These are phyloP conservation scores for Psophocarpus tetragonolobus DNA, from an alignment of 306 rosid genomes.

Conservation along the genomic window DNA sequence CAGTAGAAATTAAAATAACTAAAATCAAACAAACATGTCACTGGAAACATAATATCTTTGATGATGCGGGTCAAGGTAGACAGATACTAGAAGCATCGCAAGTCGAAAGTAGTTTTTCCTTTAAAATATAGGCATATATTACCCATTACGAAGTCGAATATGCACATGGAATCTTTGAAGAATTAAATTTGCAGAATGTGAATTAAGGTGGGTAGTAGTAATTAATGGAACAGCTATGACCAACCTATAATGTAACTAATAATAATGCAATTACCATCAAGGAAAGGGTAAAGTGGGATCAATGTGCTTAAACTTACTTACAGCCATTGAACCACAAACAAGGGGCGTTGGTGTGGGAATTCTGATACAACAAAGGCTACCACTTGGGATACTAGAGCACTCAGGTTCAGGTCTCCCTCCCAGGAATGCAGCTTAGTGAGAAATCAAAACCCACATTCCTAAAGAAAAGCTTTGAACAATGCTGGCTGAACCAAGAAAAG, in stretches of 20 bases:
- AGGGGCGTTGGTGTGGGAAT: conserved; percentile 73
- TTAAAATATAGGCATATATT: conserved; percentile 19
- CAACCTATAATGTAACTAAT: conserved; percentile 38
- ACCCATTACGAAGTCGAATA: background rate
- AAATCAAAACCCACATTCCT: no score
- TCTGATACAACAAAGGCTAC: conserved; percentile 73
- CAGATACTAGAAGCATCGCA: conserved; percentile 21
- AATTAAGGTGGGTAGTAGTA: conserved; percentile 45
- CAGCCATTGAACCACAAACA: conserved; percentile 58
- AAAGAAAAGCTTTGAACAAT: conserved; percentile 54
- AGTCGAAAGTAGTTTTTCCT: conserved; percentile 14
- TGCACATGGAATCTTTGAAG: conserved; percentile 34
- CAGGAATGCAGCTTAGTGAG: conserved; percentile 84
- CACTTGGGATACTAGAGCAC: conserved; percentile 79
- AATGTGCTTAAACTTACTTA: conserved; percentile 22
- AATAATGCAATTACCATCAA: conserved; percentile 34
- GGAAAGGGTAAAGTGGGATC: conserved; percentile 56
- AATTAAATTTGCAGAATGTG: conserved; percentile 44
- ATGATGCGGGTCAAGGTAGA: conserved; percentile 3
- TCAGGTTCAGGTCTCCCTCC: conserved; percentile 82
- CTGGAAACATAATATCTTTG: conserved; percentile 42
- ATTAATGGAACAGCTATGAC: conserved; percentile 43
- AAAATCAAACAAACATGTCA: conserved; percentile 44
- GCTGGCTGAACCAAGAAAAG: conserved; percentile 89
- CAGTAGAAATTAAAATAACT: conserved; percentile 15